Base-by-base conservation (phyloP, 2,329 filamentous ascomycete species). In the Nothopassalora personata region DNA sequence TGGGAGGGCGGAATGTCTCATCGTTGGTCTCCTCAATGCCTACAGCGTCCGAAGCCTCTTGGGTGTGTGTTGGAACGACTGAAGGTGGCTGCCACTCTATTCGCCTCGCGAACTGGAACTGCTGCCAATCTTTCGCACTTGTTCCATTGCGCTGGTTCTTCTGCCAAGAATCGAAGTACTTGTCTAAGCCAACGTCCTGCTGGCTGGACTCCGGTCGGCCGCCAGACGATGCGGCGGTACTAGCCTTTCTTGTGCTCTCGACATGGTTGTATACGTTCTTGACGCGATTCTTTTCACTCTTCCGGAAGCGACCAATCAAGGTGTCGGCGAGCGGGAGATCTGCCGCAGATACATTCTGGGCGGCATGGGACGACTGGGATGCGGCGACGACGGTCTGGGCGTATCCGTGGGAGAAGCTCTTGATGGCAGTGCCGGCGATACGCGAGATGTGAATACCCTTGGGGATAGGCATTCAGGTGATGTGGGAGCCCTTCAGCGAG, bases 381-480 rank as follows among this genome's bases (percentile, higher is more conserved):
- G 91, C 93, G 72, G 94, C 94, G 79, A 99, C 91, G 78, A 97
- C 88, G 64, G 92, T 96, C 76, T 97, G 93, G 70, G 92, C 92
- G 84, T 97, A 97, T 79, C 93, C 93, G 85, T 97, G 91, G 76
- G 91, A 93, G 76, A 97, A 89, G 72, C 92, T 91, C 81, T 97
- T 97, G 69, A 74, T 69, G 56, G 72, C 72, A 60, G 71, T 67
- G 63, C 69, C 68, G 74, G 90, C 87, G 79, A 97, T 89, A 88
- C 94, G 93, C 86, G 96, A 91, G 83, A 97, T 90, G 81, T 86
- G 83, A 72, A 85, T 86, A 72, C 86, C 85, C 77, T 88, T 88
- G 75, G 85, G 73, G 72, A 80, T 79, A 73, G 80, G 77, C 93
- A 97, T 97, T 96, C 95, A 96, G 90, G 83, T 49, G 45, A 63